Base-by-base conservation (phyloP, 2,329 filamentous ascomycete species). In the Thelonectria olida region DNA sequence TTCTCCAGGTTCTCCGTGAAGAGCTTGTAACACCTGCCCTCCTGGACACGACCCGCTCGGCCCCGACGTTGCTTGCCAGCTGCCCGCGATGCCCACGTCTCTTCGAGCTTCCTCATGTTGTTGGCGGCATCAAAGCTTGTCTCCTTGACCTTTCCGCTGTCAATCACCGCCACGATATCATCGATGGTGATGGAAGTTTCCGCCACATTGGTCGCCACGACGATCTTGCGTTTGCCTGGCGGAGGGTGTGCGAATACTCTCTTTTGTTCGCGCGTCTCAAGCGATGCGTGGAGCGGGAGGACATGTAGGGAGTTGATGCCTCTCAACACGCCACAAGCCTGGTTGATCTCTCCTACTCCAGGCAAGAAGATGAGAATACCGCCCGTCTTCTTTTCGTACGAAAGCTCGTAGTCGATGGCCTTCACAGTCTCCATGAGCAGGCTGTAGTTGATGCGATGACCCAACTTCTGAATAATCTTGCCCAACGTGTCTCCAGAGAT, bases 171-270 rank as follows among this genome's bases (percentile, higher is more conserved):
- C 2, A 98, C 92, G 54, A 99, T 92, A 73, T 99, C 96, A 73
- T 97, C 94, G 62, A 99, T 99, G 0, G 96, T 99, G 75, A 99
- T 98, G 2, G 96, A 98, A 0, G 96, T 99, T 76, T 99, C 96
- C 2, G 96, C 96, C 2, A 99, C 95, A 72, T 99, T 99, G 44
- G 96, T 99, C 1, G 96, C 92, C 7, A 95, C 92, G 31, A 99
- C 92, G 12, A 99, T 88, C 78, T 99, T 99, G 34, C 96, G 86
- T 78, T 92, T 94, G 0, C 93, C 93, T 3, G 80, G 76, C 0
- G 95, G 94, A 5, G 96, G 81, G 13, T 84, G 83, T 25, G 87
- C 84, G 74, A 99, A 99, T 1, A 99, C 96, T 22, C 88, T 86
- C 62, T 92, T 90, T 76, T 99, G 96, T 70, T 98, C 95, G 2